Conservation (phyloP, 306 rosid species). For the Urtica urens region DNA sequence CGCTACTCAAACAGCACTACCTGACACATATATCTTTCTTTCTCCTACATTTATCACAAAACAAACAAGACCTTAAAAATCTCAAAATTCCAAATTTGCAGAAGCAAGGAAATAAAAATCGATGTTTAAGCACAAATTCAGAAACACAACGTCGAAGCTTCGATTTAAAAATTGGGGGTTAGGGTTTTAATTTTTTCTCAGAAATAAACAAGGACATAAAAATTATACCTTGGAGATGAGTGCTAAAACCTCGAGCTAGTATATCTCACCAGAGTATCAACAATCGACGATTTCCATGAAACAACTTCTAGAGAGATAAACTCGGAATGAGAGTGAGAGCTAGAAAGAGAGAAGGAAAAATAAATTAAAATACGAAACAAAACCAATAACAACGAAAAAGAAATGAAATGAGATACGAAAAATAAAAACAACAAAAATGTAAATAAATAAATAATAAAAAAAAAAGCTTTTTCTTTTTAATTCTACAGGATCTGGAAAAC, state of each 20-base stretch:
- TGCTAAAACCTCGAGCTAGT: neutral
- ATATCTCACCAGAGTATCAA: neutral
- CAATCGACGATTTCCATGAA: conserved; percentile 4
- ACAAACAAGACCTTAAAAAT: neutral
- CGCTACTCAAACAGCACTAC: too few species aligned
- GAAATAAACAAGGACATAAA: neutral
- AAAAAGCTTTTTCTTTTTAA: neutral
- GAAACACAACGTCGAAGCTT: neutral
- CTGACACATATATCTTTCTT: neutral
- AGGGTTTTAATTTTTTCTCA: conserved; percentile 3
- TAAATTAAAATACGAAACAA: too few species aligned
- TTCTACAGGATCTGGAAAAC: conserved; percentile 8
- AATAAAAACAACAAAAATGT: neutral
- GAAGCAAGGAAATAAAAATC: neutral
- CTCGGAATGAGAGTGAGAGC: conserved; percentile 2
- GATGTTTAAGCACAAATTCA: neutral
- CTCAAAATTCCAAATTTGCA: neutral
- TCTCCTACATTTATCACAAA: neutral
- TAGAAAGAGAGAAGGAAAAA: neutral
- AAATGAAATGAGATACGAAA: neutral
- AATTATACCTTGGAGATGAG: neutral
- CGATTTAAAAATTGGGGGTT: neutral
- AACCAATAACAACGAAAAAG: neutral
- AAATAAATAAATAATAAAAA: neutral
- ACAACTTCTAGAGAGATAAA: neutral